Evolutionary conservation across 352 stramenopile genomes (phyloP), one percentile per base, ranked within the genome.

Genomic region (Phytopythium montanum): DNA sequence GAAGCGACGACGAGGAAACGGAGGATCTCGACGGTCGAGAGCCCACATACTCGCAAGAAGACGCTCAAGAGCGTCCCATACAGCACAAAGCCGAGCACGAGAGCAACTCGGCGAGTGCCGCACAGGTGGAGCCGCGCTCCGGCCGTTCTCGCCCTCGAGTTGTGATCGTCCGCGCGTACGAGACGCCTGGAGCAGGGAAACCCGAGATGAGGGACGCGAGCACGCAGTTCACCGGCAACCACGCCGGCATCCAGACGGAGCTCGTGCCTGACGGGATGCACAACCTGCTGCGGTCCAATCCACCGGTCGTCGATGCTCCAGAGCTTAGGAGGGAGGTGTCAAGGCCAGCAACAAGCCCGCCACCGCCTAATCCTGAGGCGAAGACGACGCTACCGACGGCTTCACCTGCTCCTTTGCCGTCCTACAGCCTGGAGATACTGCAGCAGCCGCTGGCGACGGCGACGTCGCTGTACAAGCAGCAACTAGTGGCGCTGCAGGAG

Each of bases 191-290:
- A 29, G 55, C 34, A 9, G 33, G 23, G 3, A 59, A 48, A 8
- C 57, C 75, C 1, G 79, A 90, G 56, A 92, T 77, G 71, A 73
- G 71, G 65, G 82, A 92, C 25, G 82, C 74, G 10, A 76, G 66
- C 28, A 92, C 79, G 39, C 82, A 92, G 39, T 90, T 77, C 59
- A 92, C 82, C 3, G 82, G 82, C 18, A 92, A 92, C 48, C 82
- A 92, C 57, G 80, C 80, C 19, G 69, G 58, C 9, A 84, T 90
- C 41, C 82, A 92, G 69, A 70, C 82, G 2, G 78, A 92, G 42
- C 38, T 92, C 10, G 70, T 74, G 9, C 78, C 82, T 2, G 64
- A 87, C 54, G 76, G 79, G 8, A 86, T 87, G 75, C 67, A 73
- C 65, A 80, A 61, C 45, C 21, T 79, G n/a, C 55, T 62, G 14